Evolutionary conservation across 345 rosid species (phyloP).

Genomic region (Lepidium africanum): DNA sequence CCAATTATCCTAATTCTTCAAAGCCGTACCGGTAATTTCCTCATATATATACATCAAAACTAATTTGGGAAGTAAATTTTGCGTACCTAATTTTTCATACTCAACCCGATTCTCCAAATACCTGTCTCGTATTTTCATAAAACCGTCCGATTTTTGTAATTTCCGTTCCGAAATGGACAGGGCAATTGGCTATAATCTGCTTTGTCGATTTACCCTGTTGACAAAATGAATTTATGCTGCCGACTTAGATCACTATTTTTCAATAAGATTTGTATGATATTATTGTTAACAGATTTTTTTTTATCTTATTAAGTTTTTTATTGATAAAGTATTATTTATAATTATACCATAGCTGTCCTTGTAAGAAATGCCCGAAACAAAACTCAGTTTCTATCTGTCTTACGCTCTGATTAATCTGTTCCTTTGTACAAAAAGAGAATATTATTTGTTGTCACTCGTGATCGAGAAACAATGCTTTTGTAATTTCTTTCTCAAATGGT

Average conservation of each 20-base stretch:
- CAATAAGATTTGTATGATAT: neutral
- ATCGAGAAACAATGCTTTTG: neutral
- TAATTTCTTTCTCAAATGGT: neutral
- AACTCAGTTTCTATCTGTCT: neutral
- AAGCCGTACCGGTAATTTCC: too few relatives aligned
- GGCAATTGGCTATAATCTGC: too few relatives aligned
- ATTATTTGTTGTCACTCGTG: constrained; percentile 6
- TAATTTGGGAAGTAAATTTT: too few relatives aligned
- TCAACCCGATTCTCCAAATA: too few relatives aligned
- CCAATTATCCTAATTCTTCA: too few relatives aligned
- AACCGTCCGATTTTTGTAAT: too few relatives aligned
- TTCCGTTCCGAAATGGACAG: too few relatives aligned
- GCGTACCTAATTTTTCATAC: too few relatives aligned
- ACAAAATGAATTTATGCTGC: neutral
- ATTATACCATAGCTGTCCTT: neutral
- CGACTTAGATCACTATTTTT: neutral
- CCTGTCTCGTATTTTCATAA: too few relatives aligned
- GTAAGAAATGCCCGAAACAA: neutral
- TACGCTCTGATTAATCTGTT: neutral
- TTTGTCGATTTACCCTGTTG: too few relatives aligned
- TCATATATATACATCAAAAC: too few relatives aligned
- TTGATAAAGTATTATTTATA: neutral
- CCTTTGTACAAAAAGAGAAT: neutral
- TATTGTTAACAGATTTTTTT: neutral
- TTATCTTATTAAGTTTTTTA: neutral